Evolutionary conservation across 139 green algal species (phyloP).

Genomic region (Closterium sp.): DNA sequence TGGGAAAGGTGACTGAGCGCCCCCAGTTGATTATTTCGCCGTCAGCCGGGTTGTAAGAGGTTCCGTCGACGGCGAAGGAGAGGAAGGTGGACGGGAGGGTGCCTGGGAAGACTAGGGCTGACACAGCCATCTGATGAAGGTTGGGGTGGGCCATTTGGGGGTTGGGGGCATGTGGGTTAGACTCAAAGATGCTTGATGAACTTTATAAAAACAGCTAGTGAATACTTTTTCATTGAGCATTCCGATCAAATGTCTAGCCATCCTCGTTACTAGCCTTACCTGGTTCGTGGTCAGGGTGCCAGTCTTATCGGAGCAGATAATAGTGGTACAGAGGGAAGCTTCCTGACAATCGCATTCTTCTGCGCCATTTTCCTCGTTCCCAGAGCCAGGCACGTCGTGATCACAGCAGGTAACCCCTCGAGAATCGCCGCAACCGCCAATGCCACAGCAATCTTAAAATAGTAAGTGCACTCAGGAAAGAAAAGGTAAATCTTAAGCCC

Average conservation of each 20-base stretch:
- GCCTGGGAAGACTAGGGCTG: conserved; percentile 63
- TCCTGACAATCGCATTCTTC: conserved; percentile 77
- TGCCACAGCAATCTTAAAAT: conserved; percentile 87
- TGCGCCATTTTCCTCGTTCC: too few relatives aligned
- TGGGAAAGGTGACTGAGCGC: too few relatives aligned
- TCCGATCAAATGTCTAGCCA: too few relatives aligned
- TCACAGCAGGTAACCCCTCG: conserved; percentile 96
- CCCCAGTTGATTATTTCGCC: too few relatives aligned
- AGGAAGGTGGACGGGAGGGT: conserved; percentile 36
- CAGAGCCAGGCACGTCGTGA: conserved; percentile 98
- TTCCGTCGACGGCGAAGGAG: conserved; percentile 52
- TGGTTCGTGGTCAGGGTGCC: conserved; percentile 91
- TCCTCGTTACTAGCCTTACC: conserved; percentile 2
- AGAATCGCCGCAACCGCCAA: conserved; percentile 98
- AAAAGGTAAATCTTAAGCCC: conserved; percentile 34
- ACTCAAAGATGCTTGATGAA: too few relatives aligned
- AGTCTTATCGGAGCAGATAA: conserved; percentile 97
- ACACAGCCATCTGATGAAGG: conserved; percentile 69
- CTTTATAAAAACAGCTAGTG: too few relatives aligned
- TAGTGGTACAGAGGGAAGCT: conserved; percentile 91
- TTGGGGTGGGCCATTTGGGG: background rate
- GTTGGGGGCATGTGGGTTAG: too few relatives aligned
- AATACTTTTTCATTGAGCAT: too few relatives aligned
- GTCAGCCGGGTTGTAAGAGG: too few relatives aligned
- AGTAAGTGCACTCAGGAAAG: conserved; percentile 68